Evolutionary conservation across 495 filamentous ascomycete species (phyloP).

Genomic region (Mytilinidion resinicola): DNA sequence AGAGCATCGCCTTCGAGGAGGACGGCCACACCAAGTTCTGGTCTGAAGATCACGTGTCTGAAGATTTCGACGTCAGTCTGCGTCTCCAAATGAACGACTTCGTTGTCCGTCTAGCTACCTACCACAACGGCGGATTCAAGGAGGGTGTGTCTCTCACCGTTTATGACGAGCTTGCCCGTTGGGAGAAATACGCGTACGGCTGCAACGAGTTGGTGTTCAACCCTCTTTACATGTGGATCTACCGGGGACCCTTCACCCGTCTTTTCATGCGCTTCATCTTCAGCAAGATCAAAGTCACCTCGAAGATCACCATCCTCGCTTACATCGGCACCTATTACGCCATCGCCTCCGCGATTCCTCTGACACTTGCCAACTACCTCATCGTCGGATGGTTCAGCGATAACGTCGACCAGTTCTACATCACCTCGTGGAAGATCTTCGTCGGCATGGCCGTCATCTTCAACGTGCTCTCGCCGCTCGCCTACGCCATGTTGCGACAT

Average conservation of each 20-base stretch:
- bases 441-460: constrained; percentile 68
- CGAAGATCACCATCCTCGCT: constrained; percentile 31
- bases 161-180: constrained; percentile 70
- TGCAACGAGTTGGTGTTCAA: constrained; percentile 74
- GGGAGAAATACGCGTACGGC: constrained; percentile 78
- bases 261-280: constrained; percentile 27
- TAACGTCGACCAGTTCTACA: constrained; percentile 67
- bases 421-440: constrained; percentile 71
- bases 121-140: constrained; percentile 69
- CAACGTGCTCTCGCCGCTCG: constrained; percentile 61
- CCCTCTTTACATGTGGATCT: constrained; percentile 42
- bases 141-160: constrained; percentile 73
- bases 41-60: constrained; percentile 73
- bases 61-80: constrained; percentile 76
- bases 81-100: constrained; percentile 64
- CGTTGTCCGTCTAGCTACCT: constrained; percentile 64
- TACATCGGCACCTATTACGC: constrained; percentile 38
- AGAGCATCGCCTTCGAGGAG: constrained; percentile 49
- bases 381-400: constrained; percentile 62
- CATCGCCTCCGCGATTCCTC: constrained; percentile 38
- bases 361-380: constrained; percentile 37
- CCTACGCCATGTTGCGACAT: constrained; percentile 61
- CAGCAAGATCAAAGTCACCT: constrained; percentile 29
- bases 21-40: constrained; percentile 69
- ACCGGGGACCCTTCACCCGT: constrained; percentile 26